Evolutionary conservation across 2,329 filamentous ascomycete species (phyloP).

Genomic region (Magnaporthiopsis rhizophila): DNA sequence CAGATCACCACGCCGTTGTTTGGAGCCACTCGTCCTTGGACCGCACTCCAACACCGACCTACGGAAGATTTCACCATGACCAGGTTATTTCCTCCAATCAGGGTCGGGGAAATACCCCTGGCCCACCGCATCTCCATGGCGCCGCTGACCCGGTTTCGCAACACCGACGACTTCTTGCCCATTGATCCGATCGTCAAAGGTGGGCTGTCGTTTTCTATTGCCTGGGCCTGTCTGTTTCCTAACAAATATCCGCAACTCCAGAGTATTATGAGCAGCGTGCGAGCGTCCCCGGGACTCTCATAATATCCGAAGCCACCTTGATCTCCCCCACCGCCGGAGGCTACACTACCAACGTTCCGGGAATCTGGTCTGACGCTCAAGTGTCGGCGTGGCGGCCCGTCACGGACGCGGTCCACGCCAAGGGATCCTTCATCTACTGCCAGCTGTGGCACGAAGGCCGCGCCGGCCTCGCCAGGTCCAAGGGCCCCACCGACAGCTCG

Average conservation of each 20-base stretch:
- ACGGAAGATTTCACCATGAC: background rate
- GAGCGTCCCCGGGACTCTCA: constrained; percentile 8
- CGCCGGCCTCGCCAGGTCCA: constrained; percentile 5
- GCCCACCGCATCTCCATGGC: constrained; percentile 39
- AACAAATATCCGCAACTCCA: background rate
- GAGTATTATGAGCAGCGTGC: constrained; percentile 13
- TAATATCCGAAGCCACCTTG: constrained; percentile 10
- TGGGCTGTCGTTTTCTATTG: background rate
- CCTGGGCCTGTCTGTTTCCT: background rate
- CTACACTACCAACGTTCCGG: constrained; percentile 9
- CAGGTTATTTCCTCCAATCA: constrained; percentile 31
- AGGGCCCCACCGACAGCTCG: constrained; percentile 17
- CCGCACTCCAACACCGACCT: too few species aligned
- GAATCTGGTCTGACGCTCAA: constrained; percentile 11
- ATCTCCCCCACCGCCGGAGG: constrained; percentile 7
- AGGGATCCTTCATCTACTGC: constrained; percentile 15
- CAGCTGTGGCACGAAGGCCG: constrained; percentile 43
- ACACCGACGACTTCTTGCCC: constrained; percentile 7
- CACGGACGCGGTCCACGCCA: constrained; percentile 14
- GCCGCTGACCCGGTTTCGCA: constrained; percentile 11
- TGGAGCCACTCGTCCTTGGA: too few species aligned
- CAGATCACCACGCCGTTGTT: too few species aligned
- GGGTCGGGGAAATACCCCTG: constrained; percentile 34
- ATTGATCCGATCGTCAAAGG: constrained; percentile 18
- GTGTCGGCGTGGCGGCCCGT: constrained; percentile 12